Evolutionary conservation across 257 asterid genomes (phyloP).

Genomic region (Oldenlandia corymbosa): DNA sequence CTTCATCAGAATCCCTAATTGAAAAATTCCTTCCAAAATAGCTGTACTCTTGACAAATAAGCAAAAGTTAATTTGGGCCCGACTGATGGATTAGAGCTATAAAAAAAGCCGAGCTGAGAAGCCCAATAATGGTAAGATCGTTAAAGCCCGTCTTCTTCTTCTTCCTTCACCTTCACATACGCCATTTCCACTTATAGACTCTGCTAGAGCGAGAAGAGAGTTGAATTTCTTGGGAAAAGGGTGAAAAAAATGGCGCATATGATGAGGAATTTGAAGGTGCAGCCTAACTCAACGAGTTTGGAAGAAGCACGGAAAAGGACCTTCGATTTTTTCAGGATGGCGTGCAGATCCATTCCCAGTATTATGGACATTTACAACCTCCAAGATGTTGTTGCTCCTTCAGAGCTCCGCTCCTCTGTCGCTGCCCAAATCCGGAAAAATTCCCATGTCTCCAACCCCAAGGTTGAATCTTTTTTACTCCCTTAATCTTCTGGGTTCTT

Average conservation of each 20-base stretch:
- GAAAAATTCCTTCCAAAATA: too few species aligned
- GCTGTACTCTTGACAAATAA: too few species aligned
- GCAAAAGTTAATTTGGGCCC: too few species aligned
- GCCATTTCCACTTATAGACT: background rate
- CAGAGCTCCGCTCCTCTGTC: conserved; percentile 67
- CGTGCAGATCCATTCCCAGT: conserved; percentile 83
- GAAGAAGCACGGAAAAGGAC: conserved; percentile 70
- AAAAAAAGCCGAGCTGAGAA: background rate
- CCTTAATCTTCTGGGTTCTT: background rate
- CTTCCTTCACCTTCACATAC: background rate
- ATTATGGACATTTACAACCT: conserved; percentile 71
- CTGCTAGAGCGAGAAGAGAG: too few species aligned
- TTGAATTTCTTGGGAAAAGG: background rate
- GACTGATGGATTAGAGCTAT: background rate
- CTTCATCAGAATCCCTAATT: too few species aligned
- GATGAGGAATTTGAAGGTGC: conserved; percentile 49
- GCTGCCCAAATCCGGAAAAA: conserved; percentile 70
- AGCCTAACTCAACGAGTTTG: conserved; percentile 62
- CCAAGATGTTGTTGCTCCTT: conserved; percentile 61
- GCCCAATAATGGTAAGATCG: too few species aligned
- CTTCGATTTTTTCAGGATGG: conserved; percentile 72
- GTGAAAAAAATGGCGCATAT: conserved; percentile 1
- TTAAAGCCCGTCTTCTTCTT: background rate
- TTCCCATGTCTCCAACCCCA: conserved; percentile 57
- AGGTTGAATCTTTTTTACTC: conserved; percentile 39